Percentiles rank a stretch among this genome's conserved stretches.
These are phyloP conservation scores for Vigna unguiculata DNA, from an alignment of 306 rosid genomes.

Conservation along the genomic window DNA sequence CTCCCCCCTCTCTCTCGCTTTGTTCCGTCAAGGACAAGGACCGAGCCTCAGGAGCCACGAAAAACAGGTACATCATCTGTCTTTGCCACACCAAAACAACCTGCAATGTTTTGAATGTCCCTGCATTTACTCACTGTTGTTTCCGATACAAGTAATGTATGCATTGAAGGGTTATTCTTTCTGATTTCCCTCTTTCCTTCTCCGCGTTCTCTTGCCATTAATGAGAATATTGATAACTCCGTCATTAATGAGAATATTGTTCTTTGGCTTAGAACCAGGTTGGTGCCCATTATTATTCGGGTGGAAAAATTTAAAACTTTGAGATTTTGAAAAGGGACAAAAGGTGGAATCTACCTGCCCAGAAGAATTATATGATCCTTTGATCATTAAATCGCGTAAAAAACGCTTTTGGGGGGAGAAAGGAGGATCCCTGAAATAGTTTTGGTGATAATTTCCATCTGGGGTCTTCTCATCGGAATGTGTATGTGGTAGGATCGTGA, in stretches of 20 bases:
- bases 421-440: slow-evolving; percentile 41
- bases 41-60: slow-evolving; percentile 41
- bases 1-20: slow-evolving; percentile 32
- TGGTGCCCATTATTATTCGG: slow-evolving; percentile 44
- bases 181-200: slow-evolving; percentile 42
- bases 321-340: neutral
- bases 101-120: slow-evolving; percentile 35
- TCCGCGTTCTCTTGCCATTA: slow-evolving; percentile 34
- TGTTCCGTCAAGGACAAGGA: slow-evolving; percentile 30
- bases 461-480: slow-evolving; percentile 31
- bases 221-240: slow-evolving; percentile 24
- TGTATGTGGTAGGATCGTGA: slow-evolving; percentile 30
- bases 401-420: slow-evolving; percentile 34
- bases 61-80: slow-evolving; percentile 44
- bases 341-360: slow-evolving; percentile 27
- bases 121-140: slow-evolving; percentile 49
- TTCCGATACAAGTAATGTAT: slow-evolving; percentile 58
- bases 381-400: slow-evolving; percentile 44
- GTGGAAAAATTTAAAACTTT: slow-evolving; percentile 44
- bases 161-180: slow-evolving; percentile 33
- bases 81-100: neutral
- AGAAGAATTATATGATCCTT: slow-evolving; percentile 40
- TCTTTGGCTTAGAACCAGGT: slow-evolving; percentile 46
- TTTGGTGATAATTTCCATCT: slow-evolving; percentile 37
- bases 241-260: neutral